Evolutionary conservation across 176 grass and related monocot genomes (phyloP).

Genomic region (Sorghum bicolor): Sorghum_bicolor_NCBIv3 NC_012876.2:6501001-6501500

Average conservation of each 20-base stretch:
- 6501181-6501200: neutral
- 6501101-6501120: neutral
- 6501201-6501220: neutral
- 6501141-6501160: neutral
- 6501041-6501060: neutral
- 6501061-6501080: constrained; percentile 12
- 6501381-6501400: constrained; percentile 73
- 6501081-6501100: constrained; percentile 9
- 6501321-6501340: neutral
- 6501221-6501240: neutral
- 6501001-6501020: neutral
- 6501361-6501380: constrained; percentile 70
- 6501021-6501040: constrained; percentile 10
- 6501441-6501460: neutral
- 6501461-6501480: neutral
- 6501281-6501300: neutral
- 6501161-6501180: neutral
- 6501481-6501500: neutral
- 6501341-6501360: constrained; percentile 74
- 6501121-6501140: constrained; percentile 1
- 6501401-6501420: constrained; percentile 60
- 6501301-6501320: neutral
- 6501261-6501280: neutral
- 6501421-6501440: constrained; percentile 92
- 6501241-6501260: neutral